Evolutionary conservation across 2,329 filamentous ascomycete species (phyloP), one percentile per base, ranked within the genome.

Genomic region (Sphaerulina vaccinii): DNA sequence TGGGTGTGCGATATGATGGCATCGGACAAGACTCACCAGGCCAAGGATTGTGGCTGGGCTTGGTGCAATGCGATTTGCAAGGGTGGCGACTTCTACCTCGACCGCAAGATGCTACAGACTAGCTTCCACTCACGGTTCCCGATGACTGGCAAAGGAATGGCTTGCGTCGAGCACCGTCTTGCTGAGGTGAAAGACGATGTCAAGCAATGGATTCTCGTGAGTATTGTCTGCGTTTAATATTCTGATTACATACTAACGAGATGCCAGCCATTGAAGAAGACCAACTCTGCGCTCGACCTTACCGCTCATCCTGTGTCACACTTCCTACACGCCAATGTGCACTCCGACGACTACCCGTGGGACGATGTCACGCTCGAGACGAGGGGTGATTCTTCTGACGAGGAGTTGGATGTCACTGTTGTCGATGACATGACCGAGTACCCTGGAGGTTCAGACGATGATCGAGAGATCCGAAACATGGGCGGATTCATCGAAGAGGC

Each of bases 61-160:
- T 71, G 79, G 16, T 79, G 78, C 58, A 64, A 65, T 4, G 54
- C 64, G 2, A 64, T 80, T 18, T 61, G 61, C 8, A 53, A 64
- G 3, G 76, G 67, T 1, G 73, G 72, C 3, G 65, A 73, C 3
- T 64, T 66, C 0, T 80, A 79, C 59, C 70, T 80, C 45, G 65
- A 67, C 43, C 67, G 51, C 29, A 57, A 71, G 58, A 65, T 71
- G 50, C 47, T 71, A 40, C 51, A 58, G 36, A 19, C 65, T 10
- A 65, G 68, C 18, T 75, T 75, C 61, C 68, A 74, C 56, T 54
- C 54, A 5, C 63, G 65, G 39, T 75, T 75, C 38, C 72, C 73
- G 1, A 73, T 76, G 69, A 73, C 69, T 11, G 63, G 64, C 49
- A 73, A 73, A 58, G 74, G 69, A 0, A 62, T 70, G 60, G 66